Percentiles rank a stretch among this genome's conserved stretches.
These are phyloP conservation scores for Tausonia pullulans DNA, from an alignment of 1,284 basidiomycete species.

Conservation along the genomic window DNA sequence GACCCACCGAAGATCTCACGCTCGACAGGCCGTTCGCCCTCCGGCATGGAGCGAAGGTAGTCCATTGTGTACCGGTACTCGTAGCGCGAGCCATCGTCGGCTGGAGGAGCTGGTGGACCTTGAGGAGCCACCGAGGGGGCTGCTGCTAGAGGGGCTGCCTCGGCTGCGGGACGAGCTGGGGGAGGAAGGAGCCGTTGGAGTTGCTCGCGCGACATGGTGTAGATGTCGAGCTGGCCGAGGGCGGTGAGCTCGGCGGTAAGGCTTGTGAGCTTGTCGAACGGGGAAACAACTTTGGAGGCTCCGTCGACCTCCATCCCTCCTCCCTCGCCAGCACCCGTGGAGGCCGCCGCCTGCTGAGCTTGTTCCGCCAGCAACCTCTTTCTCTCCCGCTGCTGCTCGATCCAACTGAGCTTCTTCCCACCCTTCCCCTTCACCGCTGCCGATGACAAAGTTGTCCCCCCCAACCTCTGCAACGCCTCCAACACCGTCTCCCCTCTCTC, in stretches of 20 bases:
- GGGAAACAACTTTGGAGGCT: constrained; percentile 5
- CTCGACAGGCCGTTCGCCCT: constrained; percentile 33
- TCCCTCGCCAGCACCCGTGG: background rate
- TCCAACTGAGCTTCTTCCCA: constrained; percentile 33
- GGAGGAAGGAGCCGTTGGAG: constrained; percentile 34
- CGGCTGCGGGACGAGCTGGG: background rate
- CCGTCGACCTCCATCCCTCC: constrained; percentile 8
- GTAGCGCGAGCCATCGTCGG: constrained; percentile 22
- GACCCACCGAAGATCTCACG: constrained; percentile 34
- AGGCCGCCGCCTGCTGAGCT: background rate
- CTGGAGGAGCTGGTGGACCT: constrained; percentile 13
- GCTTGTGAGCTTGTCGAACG: constrained; percentile 33
- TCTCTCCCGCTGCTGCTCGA: constrained; percentile 34
- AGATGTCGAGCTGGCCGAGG: constrained; percentile 35
- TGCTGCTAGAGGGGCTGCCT: background rate
- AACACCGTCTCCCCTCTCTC: constrained; percentile 84
- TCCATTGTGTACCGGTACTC: constrained; percentile 35
- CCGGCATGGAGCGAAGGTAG: constrained; percentile 31
- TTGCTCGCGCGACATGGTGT: constrained; percentile 34
- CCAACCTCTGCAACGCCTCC: constrained; percentile 77
- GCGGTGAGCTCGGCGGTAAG: constrained; percentile 31
- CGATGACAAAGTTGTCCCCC: constrained; percentile 41
- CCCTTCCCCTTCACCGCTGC: constrained; percentile 11
- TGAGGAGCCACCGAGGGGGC: constrained; percentile 4
- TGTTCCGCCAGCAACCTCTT: constrained; percentile 25